Evolutionary conservation across 2,329 filamentous ascomycete genomes (phyloP), one percentile per base, ranked within the genome.

Genomic region (Beauveria varroae): DNA sequence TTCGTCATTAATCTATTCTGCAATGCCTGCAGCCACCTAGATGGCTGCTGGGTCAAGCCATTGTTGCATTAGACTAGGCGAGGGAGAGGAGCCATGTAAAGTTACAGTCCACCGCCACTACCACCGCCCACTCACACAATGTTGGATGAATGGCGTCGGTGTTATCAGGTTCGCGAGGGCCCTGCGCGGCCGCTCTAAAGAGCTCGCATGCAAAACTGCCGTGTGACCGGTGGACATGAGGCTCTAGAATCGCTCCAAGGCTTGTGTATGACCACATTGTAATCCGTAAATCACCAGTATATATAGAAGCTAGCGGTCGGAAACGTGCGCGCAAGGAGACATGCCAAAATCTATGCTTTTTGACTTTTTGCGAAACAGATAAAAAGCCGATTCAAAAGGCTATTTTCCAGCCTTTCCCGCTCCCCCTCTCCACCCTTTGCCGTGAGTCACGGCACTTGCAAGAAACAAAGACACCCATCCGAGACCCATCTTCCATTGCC

Each of bases 371-470:
- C 43, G 22, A 57, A 26, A 37, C 41, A 57, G 43, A 47, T 57
- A 7, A 24, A 57, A 20, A 57, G 41, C 20, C 30, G 56, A 58
- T 58, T 28, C 56, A 51, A 43, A 41, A 24, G 40, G 34, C 40
- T 51, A 47, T 53, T 46, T 37, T 49, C 49, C 57, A 59, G 57
- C 57, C 57, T 59, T 59, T 59, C 57, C 57, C 57, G 57, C 46
- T 50, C 34, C 56, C 43, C 30, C 46, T 59, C 57, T 53, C 57
- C 57, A 59, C 57, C 57, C 57, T 59, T 44, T 59, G 56, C 56
- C 56, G 56, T 52, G 57, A 52, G 18, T 59, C 57, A 59, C 57
- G 57, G 57, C 57, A 59, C 57, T 59, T 59, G 22, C 47, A 44
- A 59, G 22, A 59, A 47, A 51, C 57, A 53, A 58, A 26, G 37